phyloP scores from a whole-genome alignment of 176 grass and related monocot species.

The Saccharum spontaneum region DNA sequence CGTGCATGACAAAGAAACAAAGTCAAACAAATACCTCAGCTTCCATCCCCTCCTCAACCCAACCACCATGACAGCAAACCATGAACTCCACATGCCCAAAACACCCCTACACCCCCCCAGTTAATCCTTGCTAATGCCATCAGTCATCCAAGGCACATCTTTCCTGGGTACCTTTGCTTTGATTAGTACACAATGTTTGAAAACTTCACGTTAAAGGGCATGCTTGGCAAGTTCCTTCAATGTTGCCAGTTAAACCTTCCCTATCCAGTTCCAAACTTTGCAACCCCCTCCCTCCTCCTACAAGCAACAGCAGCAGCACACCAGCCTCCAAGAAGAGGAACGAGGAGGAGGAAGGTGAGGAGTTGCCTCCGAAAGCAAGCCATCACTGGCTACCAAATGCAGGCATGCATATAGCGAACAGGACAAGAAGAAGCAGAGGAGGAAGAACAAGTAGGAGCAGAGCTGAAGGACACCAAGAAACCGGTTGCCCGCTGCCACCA shows the following conservation, averaged over 20 bases:
- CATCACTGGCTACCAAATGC: conserved; percentile 48
- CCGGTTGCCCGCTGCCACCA: not conserved
- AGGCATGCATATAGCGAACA: conserved; percentile 60
- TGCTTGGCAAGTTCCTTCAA: not conserved
- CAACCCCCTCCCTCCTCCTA: conserved; percentile 29
- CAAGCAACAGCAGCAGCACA: conserved; percentile 81
- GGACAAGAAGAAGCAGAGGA: conserved; percentile 31
- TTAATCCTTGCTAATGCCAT: conserved; percentile 2
- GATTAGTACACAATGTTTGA: conserved; percentile 15
- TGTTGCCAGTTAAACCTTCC: conserved; percentile 69
- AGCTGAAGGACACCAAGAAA: not conserved
- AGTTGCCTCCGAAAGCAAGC: conserved; percentile 43
- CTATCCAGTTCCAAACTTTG: conserved; percentile 51
- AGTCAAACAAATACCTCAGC: conserved; percentile 63
- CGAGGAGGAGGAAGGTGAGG: conserved; percentile 22
- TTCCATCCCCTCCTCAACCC: conserved; percentile 37
- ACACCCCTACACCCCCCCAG: conserved; percentile 33
- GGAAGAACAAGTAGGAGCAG: conserved; percentile 21
- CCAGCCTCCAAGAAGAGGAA: conserved; percentile 52
- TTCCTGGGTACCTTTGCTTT: not conserved
- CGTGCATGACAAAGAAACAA: conserved; percentile 41
- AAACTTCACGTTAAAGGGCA: conserved; percentile 44
- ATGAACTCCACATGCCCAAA: conserved; percentile 45
- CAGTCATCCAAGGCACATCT: not conserved
- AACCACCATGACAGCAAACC: conserved; percentile 82